A percentile compares a stretch with the other conserved stretches of the same genome.
These are phyloP conservation scores for Chrysoporthe austroafricana DNA, from an alignment of 2,329 filamentous ascomycete genomes.

Conservation along the genomic window DNA sequence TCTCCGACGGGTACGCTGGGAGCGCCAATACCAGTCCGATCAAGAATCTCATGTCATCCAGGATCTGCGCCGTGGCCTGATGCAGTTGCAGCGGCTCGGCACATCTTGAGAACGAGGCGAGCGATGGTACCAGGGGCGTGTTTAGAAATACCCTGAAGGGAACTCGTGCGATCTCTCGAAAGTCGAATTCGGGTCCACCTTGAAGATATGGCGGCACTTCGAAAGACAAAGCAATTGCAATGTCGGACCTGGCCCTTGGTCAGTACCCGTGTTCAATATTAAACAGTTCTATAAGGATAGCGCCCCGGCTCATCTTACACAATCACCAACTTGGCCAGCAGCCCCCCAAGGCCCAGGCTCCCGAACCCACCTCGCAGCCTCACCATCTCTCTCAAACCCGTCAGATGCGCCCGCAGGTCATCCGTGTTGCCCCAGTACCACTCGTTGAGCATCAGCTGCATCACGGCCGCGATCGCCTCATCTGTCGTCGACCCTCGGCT, in stretches of 20 bases:
- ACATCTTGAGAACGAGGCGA: conserved; percentile 48
- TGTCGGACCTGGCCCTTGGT: conserved; percentile 45
- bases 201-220: conserved; percentile 49
- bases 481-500: conserved; percentile 45
- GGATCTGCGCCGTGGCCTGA: conserved; percentile 49
- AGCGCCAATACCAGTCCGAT: conserved; percentile 48
- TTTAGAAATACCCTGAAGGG: conserved; percentile 51
- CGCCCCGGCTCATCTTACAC: conserved; percentile 42
- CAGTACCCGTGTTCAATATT: not conserved
- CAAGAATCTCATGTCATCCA: conserved; percentile 56
- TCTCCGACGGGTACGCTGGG: conserved; percentile 39
- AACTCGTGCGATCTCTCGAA: conserved; percentile 40
- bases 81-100: conserved; percentile 49
- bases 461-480: conserved; percentile 50
- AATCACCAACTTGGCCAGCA: conserved; percentile 53
- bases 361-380: conserved; percentile 50
- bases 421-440: conserved; percentile 57
- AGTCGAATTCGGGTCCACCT: conserved; percentile 46
- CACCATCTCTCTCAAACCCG: conserved; percentile 53
- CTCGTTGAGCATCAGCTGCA: conserved; percentile 54
- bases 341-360: conserved; percentile 50
- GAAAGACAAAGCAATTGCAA: conserved; percentile 52
- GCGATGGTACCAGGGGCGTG: conserved; percentile 50
- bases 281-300: not conserved
- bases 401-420: conserved; percentile 51